Evolutionary conservation across 495 filamentous ascomycete species (phyloP).

Genomic region (Apodospora peruviana): DNA sequence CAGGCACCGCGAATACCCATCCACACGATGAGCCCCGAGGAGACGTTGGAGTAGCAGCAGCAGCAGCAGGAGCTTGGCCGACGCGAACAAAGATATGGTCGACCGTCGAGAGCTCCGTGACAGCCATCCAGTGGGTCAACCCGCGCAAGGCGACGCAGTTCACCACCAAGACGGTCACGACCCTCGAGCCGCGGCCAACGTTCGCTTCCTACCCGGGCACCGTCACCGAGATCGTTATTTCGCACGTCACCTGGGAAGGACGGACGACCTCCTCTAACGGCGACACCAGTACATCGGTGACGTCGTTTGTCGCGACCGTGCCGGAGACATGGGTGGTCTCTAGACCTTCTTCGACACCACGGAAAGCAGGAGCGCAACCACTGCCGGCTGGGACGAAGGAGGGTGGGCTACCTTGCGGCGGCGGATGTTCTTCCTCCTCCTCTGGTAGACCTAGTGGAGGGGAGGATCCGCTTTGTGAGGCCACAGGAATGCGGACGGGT

Average conservation of each 20-base stretch:
- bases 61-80: neutral
- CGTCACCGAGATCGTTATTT: constrained; percentile 3
- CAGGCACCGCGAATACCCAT: too few relatives aligned
- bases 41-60: neutral
- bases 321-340: constrained; percentile 9
- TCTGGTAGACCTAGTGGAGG: too few relatives aligned
- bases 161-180: constrained; percentile 9
- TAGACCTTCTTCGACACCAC: neutral
- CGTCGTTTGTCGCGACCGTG: neutral
- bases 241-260: constrained; percentile 1
- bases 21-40: too few relatives aligned
- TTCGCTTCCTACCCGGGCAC: constrained; percentile 4
- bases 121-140: constrained; percentile 5
- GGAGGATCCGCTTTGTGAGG: constrained; percentile 1
- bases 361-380: neutral
- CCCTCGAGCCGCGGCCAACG: constrained; percentile 3
- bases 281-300: neutral
- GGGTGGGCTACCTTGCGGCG: neutral
- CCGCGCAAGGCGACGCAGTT: neutral
- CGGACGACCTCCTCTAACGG: neutral
- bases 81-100: constrained; percentile 4
- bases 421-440: neutral
- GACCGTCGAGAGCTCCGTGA: neutral
- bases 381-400: neutral
- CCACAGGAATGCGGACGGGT: constrained; percentile 6